These are phyloP conservation scores for grape (Vitis vinifera) DNA, from an alignment of 164 flowering plant genomes.

Conservation along the genomic window ASM3070453v1 NC_081822.1:5739001-5739500, in stretches of 20 bases:
- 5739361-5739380: constrained; percentile 25
- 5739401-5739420: constrained; percentile 14
- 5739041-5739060: too few species aligned
- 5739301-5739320: background rate
- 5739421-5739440: constrained; percentile 26
- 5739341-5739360: constrained; percentile 15
- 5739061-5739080: too few species aligned
- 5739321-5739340: constrained; percentile 5
- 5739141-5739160: background rate
- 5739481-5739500: constrained; percentile 70
- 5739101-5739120: too few species aligned
- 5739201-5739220: background rate
- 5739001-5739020: too few species aligned
- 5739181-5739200: constrained; percentile 5
- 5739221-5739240: background rate
- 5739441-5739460: constrained; percentile 3
- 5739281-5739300: too few species aligned
- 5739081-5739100: too few species aligned
- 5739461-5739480: constrained; percentile 42
- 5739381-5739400: constrained; percentile 10
- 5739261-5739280: constrained; percentile 1
- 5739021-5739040: too few species aligned
- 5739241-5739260: constrained; percentile 22
- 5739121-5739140: too few species aligned
- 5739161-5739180: too few species aligned